Conservation (phyloP, 2,329 filamentous ascomycete genomes). For the Geoglossum cookeanum region DNA sequence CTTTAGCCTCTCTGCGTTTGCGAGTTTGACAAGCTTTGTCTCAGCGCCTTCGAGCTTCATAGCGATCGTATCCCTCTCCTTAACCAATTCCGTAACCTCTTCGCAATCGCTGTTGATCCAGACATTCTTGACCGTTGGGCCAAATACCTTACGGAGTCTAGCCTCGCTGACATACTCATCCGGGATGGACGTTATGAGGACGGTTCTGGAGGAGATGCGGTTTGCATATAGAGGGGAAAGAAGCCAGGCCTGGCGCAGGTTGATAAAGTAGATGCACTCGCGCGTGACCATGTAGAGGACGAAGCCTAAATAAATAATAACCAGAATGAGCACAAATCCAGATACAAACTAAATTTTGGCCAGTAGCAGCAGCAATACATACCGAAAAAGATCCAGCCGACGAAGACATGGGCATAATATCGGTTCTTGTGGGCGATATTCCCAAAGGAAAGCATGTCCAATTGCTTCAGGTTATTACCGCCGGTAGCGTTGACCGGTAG, state of each 20-base stretch:
- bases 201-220: conserved; percentile 74
- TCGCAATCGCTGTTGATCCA: conserved; percentile 69
- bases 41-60: conserved; percentile 74
- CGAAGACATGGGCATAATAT: conserved; percentile 65
- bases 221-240: conserved; percentile 68
- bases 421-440: conserved; percentile 51
- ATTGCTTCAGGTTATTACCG: conserved; percentile 39
- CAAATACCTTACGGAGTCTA: conserved; percentile 65
- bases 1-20: conserved; percentile 54
- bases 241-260: conserved; percentile 79
- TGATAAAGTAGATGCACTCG: conserved; percentile 82
- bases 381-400: conserved; percentile 66
- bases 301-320: conserved; percentile 42
- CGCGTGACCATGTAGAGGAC: conserved; percentile 75
- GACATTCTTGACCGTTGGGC: conserved; percentile 57
- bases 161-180: conserved; percentile 55
- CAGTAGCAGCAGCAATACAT: conserved; percentile 11
- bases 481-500: conserved; percentile 83
- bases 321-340: neutral
- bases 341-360: neutral
- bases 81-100: conserved; percentile 61
- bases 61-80: conserved; percentile 62
- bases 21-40: conserved; percentile 62
- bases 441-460: conserved; percentile 62
- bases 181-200: conserved; percentile 77